These are phyloP conservation scores for Ceratopteris richardii DNA, from an alignment of 75 land plant genomes.

Conservation along the genomic window DNA sequence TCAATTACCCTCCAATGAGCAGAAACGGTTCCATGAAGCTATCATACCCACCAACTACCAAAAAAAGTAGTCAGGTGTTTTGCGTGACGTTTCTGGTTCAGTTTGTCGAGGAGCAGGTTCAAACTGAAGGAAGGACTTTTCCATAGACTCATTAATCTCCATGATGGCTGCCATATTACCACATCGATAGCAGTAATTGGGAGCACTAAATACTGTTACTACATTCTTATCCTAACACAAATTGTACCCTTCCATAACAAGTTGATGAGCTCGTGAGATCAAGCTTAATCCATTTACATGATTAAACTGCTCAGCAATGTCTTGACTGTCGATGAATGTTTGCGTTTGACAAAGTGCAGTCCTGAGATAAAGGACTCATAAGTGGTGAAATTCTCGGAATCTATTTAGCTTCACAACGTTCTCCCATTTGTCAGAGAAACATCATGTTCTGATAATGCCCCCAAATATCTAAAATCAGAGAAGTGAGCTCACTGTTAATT, in stretches of 20 bases:
- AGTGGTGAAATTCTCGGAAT: too few relatives aligned
- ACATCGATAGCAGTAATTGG: slow-evolving; percentile 78
- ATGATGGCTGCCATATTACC: slow-evolving; percentile 91
- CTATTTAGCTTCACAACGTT: too few relatives aligned
- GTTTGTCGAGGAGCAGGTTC: slow-evolving; percentile 88
- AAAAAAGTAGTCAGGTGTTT: slow-evolving; percentile 85
- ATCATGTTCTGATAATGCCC: too few relatives aligned
- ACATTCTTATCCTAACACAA: slow-evolving; percentile 98
- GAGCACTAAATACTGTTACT: slow-evolving; percentile 89
- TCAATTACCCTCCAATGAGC: too few relatives aligned
- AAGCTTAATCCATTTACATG: slow-evolving; percentile 77
- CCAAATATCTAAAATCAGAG: too few relatives aligned
- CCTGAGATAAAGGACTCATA: too few relatives aligned
- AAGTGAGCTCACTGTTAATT: too few relatives aligned
- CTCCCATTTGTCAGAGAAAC: too few relatives aligned
- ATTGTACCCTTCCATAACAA: slow-evolving; percentile 90
- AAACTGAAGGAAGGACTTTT: slow-evolving; percentile 70
- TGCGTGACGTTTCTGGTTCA: slow-evolving; percentile 76
- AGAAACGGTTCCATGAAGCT: too few relatives aligned
- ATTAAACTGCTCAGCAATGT: slow-evolving; percentile 86
- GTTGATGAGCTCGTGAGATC: slow-evolving; percentile 93
- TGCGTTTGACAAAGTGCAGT: too few relatives aligned
- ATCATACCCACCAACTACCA: too few relatives aligned
- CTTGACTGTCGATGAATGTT: too few relatives aligned
- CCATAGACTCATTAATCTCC: slow-evolving; percentile 82